Conservation (phyloP, 306 rosid species). For the Canavalia gladiata region DNA sequence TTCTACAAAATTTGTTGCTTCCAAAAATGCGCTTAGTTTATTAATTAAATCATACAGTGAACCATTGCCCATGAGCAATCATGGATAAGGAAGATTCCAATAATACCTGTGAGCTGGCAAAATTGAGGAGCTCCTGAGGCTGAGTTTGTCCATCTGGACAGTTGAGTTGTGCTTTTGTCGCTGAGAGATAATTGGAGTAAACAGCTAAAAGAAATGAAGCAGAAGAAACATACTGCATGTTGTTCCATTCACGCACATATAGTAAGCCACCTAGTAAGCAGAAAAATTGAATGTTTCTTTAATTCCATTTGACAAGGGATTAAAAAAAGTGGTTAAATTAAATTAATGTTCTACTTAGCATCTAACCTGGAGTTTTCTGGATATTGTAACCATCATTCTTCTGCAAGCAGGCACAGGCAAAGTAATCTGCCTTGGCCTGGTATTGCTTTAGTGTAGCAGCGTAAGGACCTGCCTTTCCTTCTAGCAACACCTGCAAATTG, state of each 20-base stretch:
- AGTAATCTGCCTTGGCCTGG: slow-evolving; percentile 91
- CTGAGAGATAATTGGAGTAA: slow-evolving; percentile 72
- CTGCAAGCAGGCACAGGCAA: slow-evolving; percentile 79
- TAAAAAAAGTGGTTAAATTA: slow-evolving; percentile 1
- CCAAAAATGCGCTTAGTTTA: neutral
- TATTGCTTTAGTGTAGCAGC: slow-evolving; percentile 74
- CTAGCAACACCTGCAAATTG: slow-evolving; percentile 68
- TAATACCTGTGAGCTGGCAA: slow-evolving; percentile 65
- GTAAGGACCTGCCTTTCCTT: slow-evolving; percentile 71
- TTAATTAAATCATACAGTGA: neutral
- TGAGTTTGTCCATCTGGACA: slow-evolving; percentile 78
- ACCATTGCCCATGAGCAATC: neutral
- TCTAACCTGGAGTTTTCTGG: slow-evolving; percentile 73
- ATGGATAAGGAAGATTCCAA: neutral
- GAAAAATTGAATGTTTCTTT: neutral
- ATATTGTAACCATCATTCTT: slow-evolving; percentile 89
- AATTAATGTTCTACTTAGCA: neutral
- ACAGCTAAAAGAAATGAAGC: slow-evolving; percentile 76
- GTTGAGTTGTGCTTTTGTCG: slow-evolving; percentile 63
- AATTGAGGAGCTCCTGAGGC: slow-evolving; percentile 77
- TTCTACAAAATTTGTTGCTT: too few relatives aligned
- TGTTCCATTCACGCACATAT: slow-evolving; percentile 85
- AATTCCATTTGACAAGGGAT: neutral
- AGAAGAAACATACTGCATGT: slow-evolving; percentile 85
- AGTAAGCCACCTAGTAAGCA: slow-evolving; percentile 70